These are phyloP conservation scores for Nymphaea colorata DNA, from an alignment of 164 flowering plant genomes.

Conservation along the genomic window DNA sequence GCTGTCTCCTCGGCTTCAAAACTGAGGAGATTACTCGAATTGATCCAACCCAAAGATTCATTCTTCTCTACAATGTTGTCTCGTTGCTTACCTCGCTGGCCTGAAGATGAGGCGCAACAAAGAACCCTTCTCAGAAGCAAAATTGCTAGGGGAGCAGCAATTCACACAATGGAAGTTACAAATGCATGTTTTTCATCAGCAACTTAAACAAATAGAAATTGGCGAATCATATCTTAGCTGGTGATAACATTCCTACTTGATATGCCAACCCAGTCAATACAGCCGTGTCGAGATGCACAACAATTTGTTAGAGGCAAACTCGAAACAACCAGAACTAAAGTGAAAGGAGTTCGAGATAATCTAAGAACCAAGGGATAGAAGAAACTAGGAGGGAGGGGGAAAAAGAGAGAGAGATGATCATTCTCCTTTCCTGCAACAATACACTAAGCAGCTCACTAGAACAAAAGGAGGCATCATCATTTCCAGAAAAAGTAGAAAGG, in stretches of 20 bases:
- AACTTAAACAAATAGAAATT: not conserved
- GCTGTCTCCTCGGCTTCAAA: no score
- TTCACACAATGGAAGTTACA: not conserved
- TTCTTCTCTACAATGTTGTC: no score
- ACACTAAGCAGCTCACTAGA: not conserved
- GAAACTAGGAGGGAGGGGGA: no score
- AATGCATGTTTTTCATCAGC: no score
- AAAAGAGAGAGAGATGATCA: not conserved
- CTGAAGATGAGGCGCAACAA: no score
- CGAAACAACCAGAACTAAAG: not conserved
- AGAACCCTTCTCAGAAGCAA: no score
- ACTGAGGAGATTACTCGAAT: no score
- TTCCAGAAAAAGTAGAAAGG: not conserved
- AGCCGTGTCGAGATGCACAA: not conserved
- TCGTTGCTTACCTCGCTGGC: no score
- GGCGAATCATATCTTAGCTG: not conserved
- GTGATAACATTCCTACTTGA: not conserved
- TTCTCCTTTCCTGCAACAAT: not conserved
- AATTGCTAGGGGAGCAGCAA: no score
- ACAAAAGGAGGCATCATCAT: not conserved
- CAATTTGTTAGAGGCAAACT: not conserved
- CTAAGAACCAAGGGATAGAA: not conserved
- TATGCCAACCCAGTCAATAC: not conserved
- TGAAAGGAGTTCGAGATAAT: not conserved
- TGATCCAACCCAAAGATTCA: no score